Conservation (phyloP, 805 yeast species). For the Starmerella apicola region DNA sequence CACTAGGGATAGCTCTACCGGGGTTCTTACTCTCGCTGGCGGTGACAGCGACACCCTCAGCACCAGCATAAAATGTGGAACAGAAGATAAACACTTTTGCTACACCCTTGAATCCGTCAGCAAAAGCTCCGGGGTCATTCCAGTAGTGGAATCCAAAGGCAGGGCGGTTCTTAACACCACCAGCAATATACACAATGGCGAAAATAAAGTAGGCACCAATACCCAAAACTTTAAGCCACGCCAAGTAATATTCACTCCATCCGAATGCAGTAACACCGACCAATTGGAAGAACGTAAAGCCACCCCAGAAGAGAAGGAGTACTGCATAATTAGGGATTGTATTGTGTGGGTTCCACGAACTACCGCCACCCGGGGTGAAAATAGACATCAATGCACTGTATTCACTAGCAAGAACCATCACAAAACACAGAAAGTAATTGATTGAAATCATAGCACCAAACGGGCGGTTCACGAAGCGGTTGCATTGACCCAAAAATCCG, state of each 20-base stretch:
- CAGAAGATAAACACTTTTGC: conserved; percentile 42
- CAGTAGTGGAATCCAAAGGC: conserved; percentile 50
- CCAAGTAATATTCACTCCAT: conserved; percentile 51
- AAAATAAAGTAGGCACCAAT: conserved; percentile 45
- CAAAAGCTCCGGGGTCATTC: conserved; percentile 41
- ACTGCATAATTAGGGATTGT: conserved; percentile 37
- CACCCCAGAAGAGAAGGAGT: conserved; percentile 40
- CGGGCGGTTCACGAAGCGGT: conserved; percentile 36
- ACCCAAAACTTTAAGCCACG: conserved; percentile 44
- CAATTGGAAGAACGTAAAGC: conserved; percentile 35
- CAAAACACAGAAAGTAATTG: conserved; percentile 41
- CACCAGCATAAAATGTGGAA: conserved; percentile 48
- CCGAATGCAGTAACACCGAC: conserved; percentile 46
- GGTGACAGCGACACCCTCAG: conserved; percentile 48
- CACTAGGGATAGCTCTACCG: conserved; percentile 44
- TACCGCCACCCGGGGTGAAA: conserved; percentile 23
- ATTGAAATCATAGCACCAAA: conserved; percentile 38
- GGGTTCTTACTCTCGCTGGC: conserved; percentile 58
- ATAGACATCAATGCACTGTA: conserved; percentile 37
- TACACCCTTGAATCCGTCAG: conserved; percentile 36
- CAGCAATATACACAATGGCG: conserved; percentile 45
- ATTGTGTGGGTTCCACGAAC: conserved; percentile 31
- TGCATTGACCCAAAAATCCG: conserved; percentile 37
- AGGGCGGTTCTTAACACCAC: conserved; percentile 38
- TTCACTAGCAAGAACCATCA: conserved; percentile 38